phyloP scores from a whole-genome alignment of 2,329 filamentous ascomycete genomes.

The Ophiosphaerella herpotricha region DNA sequence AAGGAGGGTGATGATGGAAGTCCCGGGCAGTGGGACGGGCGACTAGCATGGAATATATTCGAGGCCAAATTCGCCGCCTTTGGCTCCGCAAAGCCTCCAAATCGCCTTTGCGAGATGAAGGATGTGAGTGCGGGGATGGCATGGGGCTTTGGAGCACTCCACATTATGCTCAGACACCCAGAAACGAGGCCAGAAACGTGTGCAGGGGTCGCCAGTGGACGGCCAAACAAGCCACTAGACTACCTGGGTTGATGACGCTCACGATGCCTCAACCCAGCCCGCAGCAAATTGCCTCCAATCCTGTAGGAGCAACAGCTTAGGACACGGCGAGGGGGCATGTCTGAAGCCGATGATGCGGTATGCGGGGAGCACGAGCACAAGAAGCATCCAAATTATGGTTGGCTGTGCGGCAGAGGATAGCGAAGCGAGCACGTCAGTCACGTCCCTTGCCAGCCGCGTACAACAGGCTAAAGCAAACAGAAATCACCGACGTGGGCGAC shows the following conservation, averaged over 20 bases:
- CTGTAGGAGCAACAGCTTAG: slow-evolving; percentile 13
- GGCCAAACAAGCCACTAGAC: slow-evolving; percentile 17
- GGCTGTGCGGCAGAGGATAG: slow-evolving; percentile 17
- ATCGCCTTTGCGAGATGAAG: slow-evolving; percentile 36
- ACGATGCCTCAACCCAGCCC: slow-evolving; percentile 23
- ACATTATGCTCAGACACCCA: slow-evolving; percentile 37
- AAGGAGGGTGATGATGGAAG: background rate
- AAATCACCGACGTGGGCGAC: slow-evolving; percentile 17
- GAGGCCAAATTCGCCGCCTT: slow-evolving; percentile 21
- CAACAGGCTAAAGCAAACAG: slow-evolving; percentile 37
- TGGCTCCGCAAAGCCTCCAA: slow-evolving; percentile 23
- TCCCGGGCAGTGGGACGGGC: slow-evolving; percentile 10
- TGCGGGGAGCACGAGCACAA: slow-evolving; percentile 31
- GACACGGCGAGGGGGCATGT: slow-evolving; percentile 21
- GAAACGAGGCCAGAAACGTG: slow-evolving; percentile 27
- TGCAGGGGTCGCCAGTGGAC: slow-evolving; percentile 30
- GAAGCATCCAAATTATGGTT: slow-evolving; percentile 16
- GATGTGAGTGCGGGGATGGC: slow-evolving; percentile 41
- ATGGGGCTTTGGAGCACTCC: slow-evolving; percentile 35
- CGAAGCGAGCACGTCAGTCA: slow-evolving; percentile 21
- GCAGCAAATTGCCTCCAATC: slow-evolving; percentile 34
- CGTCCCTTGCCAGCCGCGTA: slow-evolving; percentile 20
- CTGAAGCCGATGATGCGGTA: slow-evolving; percentile 18
- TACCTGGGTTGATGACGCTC: slow-evolving; percentile 22
- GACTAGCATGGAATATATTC: slow-evolving; percentile 28